Percentiles rank a stretch among this genome's conserved stretches.
Conservation (phyloP, 768 basidiomycete genomes). For the Phaeotremella fagi region DNA sequence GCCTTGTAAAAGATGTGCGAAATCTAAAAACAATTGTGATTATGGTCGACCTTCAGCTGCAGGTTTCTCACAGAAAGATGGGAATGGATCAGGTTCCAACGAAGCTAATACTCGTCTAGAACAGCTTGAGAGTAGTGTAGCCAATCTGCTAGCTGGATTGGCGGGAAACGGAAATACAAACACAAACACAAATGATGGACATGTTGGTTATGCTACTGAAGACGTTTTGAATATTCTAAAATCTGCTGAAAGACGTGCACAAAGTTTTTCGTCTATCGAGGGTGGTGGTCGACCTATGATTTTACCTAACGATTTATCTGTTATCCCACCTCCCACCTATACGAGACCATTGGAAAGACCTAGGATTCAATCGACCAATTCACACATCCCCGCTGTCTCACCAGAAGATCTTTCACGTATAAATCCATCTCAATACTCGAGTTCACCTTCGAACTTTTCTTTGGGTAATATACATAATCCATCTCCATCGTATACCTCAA, state of each 20-base stretch:
- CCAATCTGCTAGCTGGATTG: slow-evolving; percentile 26
- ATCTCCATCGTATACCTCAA: neutral
- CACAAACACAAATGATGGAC: neutral
- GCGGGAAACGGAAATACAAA: slow-evolving; percentile 5
- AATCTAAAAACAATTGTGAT: slow-evolving; percentile 7
- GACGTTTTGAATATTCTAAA: slow-evolving; percentile 8
- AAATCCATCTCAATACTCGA: neutral
- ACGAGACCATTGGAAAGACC: neutral
- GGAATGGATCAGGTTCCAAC: neutral
- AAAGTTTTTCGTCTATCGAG: neutral
- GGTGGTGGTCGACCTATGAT: neutral
- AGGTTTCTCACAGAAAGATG: no score
- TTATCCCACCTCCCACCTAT: neutral
- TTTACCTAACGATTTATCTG: neutral
- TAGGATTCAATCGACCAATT: neutral
- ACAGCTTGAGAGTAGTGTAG: slow-evolving; percentile 32
- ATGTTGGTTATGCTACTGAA: slow-evolving; percentile 3
- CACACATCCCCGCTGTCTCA: neutral
- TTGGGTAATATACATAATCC: neutral
- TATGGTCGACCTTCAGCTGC: neutral
- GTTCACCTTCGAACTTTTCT: neutral
- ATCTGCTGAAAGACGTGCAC: neutral
- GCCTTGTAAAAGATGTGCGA: slow-evolving; percentile 8
- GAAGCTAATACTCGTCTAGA: slow-evolving; percentile 20
- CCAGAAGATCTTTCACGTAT: neutral